phyloP scores from a whole-genome alignment of 192 early-diverging fungal species.

The Podila minutissima region DNA sequence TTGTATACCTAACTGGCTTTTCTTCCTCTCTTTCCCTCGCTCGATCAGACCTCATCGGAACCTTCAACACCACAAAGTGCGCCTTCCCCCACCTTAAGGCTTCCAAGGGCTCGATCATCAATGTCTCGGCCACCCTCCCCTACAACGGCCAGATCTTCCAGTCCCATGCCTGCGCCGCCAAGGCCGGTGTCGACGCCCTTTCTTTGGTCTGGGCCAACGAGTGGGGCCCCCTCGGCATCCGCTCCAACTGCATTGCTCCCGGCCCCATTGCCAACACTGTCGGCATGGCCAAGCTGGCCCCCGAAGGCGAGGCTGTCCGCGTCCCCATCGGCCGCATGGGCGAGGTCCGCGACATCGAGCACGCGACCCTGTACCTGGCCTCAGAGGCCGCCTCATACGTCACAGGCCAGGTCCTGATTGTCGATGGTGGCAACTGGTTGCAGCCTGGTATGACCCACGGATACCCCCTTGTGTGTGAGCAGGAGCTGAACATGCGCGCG shows the following conservation, averaged over 20 bases:
- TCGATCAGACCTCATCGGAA: constrained; percentile 65
- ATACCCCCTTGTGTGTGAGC: constrained; percentile 40
- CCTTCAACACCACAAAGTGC: constrained; percentile 81
- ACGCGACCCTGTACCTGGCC: constrained; percentile 73
- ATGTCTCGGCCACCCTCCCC: constrained; percentile 75
- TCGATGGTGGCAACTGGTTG: constrained; percentile 71
- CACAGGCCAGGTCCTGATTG: constrained; percentile 63
- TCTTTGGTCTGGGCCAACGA: constrained; percentile 73
- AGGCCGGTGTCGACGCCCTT: constrained; percentile 72
- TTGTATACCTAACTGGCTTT: constrained; percentile 27
- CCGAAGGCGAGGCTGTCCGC: constrained; percentile 16
- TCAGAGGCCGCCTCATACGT: constrained; percentile 70
- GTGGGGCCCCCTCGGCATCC: constrained; percentile 77
- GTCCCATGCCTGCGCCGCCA: constrained; percentile 66
- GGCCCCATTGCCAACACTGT: constrained; percentile 63
- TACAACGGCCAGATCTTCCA: constrained; percentile 59
- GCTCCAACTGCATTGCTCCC: constrained; percentile 74
- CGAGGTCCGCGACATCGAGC: constrained; percentile 72
- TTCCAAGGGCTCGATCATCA: constrained; percentile 71
- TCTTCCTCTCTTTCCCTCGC: not conserved
- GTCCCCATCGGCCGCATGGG: constrained; percentile 53
- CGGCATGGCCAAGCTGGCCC: constrained; percentile 50
- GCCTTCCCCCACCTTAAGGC: constrained; percentile 74
- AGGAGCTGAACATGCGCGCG: constrained; percentile 47
- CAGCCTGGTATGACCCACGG: constrained; percentile 34